Percentiles rank a stretch among this genome's conserved stretches.
These are phyloP conservation scores for Phytophthora ramorum DNA, from an alignment of 352 stramenopile species.

Conservation along the genomic window DNA sequence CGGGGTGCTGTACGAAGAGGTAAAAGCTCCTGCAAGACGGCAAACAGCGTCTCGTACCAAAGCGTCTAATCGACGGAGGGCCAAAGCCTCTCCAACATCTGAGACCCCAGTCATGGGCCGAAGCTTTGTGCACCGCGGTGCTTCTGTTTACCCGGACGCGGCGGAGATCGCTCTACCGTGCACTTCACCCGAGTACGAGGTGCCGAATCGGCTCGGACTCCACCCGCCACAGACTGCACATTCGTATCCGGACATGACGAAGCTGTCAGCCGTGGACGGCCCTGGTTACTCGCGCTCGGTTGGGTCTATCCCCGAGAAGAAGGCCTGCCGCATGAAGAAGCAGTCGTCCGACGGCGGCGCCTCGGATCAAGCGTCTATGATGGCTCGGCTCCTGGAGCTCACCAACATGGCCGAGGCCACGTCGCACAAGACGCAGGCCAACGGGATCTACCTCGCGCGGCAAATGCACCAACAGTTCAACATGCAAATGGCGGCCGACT, in stretches of 20 bases:
- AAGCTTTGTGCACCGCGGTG: constrained; percentile 25
- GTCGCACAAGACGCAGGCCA: constrained; percentile 39
- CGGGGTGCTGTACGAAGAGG: constrained; percentile 18
- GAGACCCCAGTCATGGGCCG: constrained; percentile 2
- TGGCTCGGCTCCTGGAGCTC: constrained; percentile 34
- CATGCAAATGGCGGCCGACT: constrained; percentile 9
- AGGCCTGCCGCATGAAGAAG: constrained; percentile 17
- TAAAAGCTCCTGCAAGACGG: constrained; percentile 1
- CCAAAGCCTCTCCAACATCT: constrained; percentile 8
- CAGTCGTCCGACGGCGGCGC: constrained; percentile 5
- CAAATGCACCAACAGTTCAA: constrained; percentile 35
- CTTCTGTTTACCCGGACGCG: constrained; percentile 6
- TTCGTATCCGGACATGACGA: constrained; percentile 23
- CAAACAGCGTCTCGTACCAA: constrained; percentile 3
- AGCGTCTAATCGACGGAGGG: neutral
- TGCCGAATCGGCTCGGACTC: constrained; percentile 14
- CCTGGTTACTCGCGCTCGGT: constrained; percentile 23
- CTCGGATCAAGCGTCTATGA: constrained; percentile 22
- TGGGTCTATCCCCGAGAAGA: constrained; percentile 12
- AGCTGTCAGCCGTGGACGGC: constrained; percentile 6
- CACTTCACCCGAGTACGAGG: constrained; percentile 30
- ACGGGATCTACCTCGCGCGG: constrained; percentile 40
- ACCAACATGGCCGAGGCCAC: constrained; percentile 39
- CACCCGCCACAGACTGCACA: constrained; percentile 8
- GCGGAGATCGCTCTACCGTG: constrained; percentile 19